Conservation (phyloP, 805 yeast genomes). For the Candida odintsovae region DNA sequence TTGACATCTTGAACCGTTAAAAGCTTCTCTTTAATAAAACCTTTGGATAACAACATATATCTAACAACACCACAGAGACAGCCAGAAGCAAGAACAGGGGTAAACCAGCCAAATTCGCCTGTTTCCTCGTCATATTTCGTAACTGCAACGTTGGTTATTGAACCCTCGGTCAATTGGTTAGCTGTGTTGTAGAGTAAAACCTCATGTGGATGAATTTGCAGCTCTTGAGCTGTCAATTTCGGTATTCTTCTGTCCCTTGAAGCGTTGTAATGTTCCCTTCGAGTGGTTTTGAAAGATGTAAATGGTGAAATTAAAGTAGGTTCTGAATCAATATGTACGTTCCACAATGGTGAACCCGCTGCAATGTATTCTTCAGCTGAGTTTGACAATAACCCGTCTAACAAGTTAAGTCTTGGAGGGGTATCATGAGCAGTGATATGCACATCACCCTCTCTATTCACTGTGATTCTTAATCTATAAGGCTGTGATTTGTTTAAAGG, state of each 20-base stretch:
- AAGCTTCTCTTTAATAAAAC: conserved; percentile 47
- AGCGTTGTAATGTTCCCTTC: conserved; percentile 52
- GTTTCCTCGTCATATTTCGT: conserved; percentile 16
- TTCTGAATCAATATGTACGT: conserved; percentile 53
- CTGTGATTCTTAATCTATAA: conserved; percentile 43
- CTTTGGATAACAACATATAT: conserved; percentile 50
- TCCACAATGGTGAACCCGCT: conserved; percentile 37
- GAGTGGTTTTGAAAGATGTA: conserved; percentile 85
- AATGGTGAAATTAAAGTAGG: conserved; percentile 59
- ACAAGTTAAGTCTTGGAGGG: conserved; percentile 26
- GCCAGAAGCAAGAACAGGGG: conserved; percentile 76
- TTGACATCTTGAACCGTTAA: conserved; percentile 40
- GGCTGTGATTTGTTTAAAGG: conserved; percentile 27
- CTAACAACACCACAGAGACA: conserved; percentile 84
- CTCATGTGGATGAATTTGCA: conserved; percentile 36
- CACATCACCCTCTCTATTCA: conserved; percentile 32
- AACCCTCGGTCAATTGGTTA: conserved; percentile 68
- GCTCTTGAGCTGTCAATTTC: conserved; percentile 2
- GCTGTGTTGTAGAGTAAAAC: conserved; percentile 64
- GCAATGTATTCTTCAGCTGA: conserved; percentile 19
- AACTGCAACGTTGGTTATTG: conserved; percentile 76
- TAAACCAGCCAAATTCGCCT: conserved; percentile 53
- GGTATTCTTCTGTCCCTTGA: conserved; percentile 49
- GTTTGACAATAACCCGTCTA: conserved; percentile 21
- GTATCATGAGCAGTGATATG: conserved; percentile 30